Conservation (phyloP, 441 rosid species). For the Eutrema salsugineum region DNA sequence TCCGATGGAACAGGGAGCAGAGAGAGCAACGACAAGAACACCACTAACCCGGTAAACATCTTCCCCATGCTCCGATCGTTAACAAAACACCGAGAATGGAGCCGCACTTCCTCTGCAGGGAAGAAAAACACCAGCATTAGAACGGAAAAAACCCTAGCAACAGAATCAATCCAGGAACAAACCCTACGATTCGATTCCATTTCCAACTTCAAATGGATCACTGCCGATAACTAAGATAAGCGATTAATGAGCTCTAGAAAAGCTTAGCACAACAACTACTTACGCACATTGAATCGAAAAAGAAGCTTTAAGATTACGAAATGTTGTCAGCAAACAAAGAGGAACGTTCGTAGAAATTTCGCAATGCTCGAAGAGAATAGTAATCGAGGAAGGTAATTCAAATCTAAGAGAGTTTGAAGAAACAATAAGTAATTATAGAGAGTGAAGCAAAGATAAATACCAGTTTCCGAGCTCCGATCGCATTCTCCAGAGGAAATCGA, state of each 20-base stretch:
- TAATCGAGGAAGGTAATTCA: not conserved
- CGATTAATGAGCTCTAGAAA: slow-evolving; percentile 10
- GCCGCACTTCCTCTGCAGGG: slow-evolving; percentile 6
- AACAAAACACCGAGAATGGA: slow-evolving; percentile 8
- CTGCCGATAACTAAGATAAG: not conserved
- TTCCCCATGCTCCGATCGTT: slow-evolving; percentile 34
- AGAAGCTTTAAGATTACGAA: not conserved
- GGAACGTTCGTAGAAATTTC: not conserved
- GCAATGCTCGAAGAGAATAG: not conserved
- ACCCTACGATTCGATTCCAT: not conserved
- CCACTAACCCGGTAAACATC: slow-evolving; percentile 35
- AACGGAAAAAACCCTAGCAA: not conserved
- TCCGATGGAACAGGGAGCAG: slow-evolving; percentile 40
- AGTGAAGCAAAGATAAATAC: not conserved
- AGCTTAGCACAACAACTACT: not conserved
- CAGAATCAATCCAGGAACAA: not conserved
- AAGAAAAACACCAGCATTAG: not conserved
- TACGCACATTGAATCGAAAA: not conserved
- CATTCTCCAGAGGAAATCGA: slow-evolving; percentile 31
- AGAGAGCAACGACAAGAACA: slow-evolving; percentile 38
- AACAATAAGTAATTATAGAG: not conserved
- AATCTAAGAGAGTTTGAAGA: not conserved
- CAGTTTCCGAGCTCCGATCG: slow-evolving; percentile 37
- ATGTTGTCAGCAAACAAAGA: slow-evolving; percentile 10
- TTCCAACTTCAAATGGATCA: slow-evolving; percentile 16